Evolutionary conservation across 202 grass and related monocot genomes (phyloP).

Genomic region (Brachypodium distachyon): DNA sequence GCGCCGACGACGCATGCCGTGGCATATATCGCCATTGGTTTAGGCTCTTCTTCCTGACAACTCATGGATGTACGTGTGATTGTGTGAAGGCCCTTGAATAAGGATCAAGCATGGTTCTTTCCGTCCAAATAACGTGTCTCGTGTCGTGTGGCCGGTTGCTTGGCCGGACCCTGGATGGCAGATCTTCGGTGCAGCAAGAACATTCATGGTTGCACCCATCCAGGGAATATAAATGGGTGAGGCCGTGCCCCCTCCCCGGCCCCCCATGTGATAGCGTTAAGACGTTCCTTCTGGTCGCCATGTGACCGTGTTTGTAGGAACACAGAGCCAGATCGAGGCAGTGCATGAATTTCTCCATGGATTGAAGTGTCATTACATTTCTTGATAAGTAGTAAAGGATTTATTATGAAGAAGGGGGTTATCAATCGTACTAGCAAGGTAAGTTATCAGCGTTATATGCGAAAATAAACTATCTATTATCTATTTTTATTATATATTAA

Average conservation of each 20-base stretch:
- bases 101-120: conserved; percentile 18
- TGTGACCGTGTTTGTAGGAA: conserved; percentile 31
- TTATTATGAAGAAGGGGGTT: neutral
- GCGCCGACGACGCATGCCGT: neutral
- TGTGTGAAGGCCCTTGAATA: conserved; percentile 4
- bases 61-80: neutral
- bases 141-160: neutral
- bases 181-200: conserved; percentile 14
- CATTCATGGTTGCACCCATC: conserved; percentile 41
- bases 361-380: neutral
- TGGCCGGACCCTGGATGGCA: neutral
- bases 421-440: neutral
- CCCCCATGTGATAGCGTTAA: conserved; percentile 48
- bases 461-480: no score
- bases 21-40: neutral
- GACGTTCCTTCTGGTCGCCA: conserved; percentile 20
- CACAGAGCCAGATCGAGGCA: neutral
- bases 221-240: conserved; percentile 15
- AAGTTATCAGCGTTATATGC: neutral
- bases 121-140: neutral
- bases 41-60: neutral
- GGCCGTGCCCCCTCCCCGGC: neutral
- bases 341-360: conserved; percentile 12
- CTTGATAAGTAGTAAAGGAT: neutral
- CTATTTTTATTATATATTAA: no score